phyloP scores from a whole-genome alignment of 805 yeast genomes.

The Wickerhamomyces alni region DNA sequence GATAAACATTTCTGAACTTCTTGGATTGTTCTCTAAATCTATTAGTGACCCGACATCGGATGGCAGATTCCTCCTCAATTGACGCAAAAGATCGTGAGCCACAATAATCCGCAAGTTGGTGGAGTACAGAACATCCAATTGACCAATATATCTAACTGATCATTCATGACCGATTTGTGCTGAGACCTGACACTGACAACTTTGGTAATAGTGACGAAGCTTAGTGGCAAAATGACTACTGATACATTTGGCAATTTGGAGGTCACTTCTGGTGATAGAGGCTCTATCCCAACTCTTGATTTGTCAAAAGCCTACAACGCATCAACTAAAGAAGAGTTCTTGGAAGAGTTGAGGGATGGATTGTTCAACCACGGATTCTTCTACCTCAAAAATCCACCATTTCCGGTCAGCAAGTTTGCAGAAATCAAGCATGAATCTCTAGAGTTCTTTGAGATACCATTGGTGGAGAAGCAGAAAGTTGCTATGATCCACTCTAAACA shows the following conservation, averaged over 20 bases:
- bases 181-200: too few relatives aligned
- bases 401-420: constrained; percentile 19
- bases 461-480: constrained; percentile 30
- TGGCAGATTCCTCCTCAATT: too few relatives aligned
- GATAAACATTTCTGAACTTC: too few relatives aligned
- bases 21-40: too few relatives aligned
- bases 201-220: too few relatives aligned
- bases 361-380: constrained; percentile 41
- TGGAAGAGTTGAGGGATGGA: constrained; percentile 48
- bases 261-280: not conserved
- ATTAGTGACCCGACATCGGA: too few relatives aligned
- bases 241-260: not conserved
- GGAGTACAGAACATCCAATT: too few relatives aligned
- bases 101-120: too few relatives aligned
- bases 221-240: too few relatives aligned
- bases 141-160: too few relatives aligned
- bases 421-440: constrained; percentile 26
- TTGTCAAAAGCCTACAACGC: constrained; percentile 35
- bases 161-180: too few relatives aligned
- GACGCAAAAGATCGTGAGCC: too few relatives aligned
- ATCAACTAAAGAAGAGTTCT: constrained; percentile 34
- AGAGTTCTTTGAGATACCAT: constrained; percentile 35
- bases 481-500: constrained; percentile 39
- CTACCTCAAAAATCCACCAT: constrained; percentile 39
- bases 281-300: constrained; percentile 39